phyloP scores from a whole-genome alignment of 2,329 filamentous ascomycete species.

The Aspergillus caelatus region DNA sequence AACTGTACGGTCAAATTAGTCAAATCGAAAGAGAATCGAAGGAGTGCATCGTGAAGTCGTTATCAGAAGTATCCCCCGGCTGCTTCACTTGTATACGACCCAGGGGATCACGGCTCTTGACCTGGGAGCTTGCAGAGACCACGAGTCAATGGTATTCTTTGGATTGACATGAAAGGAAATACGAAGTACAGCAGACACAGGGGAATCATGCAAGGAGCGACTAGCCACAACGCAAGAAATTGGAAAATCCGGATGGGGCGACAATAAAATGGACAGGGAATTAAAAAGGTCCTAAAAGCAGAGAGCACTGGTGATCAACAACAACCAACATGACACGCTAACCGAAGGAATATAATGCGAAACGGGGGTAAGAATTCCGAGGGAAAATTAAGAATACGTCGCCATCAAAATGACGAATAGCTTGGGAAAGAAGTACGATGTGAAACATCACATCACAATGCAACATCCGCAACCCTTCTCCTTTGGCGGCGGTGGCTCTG shows the following conservation, averaged over 20 bases:
- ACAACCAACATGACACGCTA: slow-evolving; percentile 21
- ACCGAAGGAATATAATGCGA: slow-evolving; percentile 17
- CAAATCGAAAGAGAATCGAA: not conserved
- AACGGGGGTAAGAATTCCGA: not conserved
- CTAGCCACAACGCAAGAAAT: slow-evolving; percentile 6
- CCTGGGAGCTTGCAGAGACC: slow-evolving; percentile 1
- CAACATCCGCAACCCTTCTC: slow-evolving; percentile 68
- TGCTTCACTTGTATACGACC: not conserved
- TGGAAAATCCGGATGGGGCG: slow-evolving; percentile 2
- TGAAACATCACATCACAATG: slow-evolving; percentile 68
- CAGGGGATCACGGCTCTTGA: not conserved
- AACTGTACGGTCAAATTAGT: slow-evolving; percentile 2
- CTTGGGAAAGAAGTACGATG: not conserved
- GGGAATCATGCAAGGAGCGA: slow-evolving; percentile 13
- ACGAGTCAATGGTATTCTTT: slow-evolving; percentile 3
- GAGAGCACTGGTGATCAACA: slow-evolving; percentile 10
- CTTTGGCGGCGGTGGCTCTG: slow-evolving; percentile 56
- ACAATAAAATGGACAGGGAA: slow-evolving; percentile 6
- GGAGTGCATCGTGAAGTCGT: slow-evolving; percentile 9
- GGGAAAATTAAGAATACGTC: not conserved
- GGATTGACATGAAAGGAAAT: slow-evolving; percentile 3
- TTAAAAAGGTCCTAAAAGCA: slow-evolving; percentile 15
- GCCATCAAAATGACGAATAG: not conserved
- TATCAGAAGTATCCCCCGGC: not conserved
- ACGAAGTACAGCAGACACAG: slow-evolving; percentile 3